Conservation (phyloP, 768 basidiomycete genomes). For the Boletus rubropictus region DNA sequence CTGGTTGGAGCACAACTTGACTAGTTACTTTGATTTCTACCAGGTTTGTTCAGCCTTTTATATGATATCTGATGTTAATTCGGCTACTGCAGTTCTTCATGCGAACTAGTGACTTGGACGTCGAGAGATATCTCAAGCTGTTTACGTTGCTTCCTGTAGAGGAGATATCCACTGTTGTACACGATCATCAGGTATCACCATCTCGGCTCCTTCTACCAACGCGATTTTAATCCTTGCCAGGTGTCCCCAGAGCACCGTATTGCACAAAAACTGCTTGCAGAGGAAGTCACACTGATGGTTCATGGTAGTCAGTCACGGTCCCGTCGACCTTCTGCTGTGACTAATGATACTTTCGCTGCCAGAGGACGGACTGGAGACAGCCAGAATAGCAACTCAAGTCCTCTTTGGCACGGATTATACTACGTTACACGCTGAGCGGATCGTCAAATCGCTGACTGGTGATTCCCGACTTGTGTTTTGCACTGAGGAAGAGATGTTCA, state of each 20-base stretch:
- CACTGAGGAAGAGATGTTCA: constrained; percentile 46
- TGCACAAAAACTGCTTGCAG: constrained; percentile 49
- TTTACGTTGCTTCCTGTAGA: constrained; percentile 70
- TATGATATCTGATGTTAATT: background rate
- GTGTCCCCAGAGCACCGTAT: constrained; percentile 34
- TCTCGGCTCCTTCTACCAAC: background rate
- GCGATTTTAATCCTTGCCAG: constrained; percentile 11
- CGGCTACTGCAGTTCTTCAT: constrained; percentile 71
- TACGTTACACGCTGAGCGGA: constrained; percentile 48
- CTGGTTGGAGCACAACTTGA: constrained; percentile 76
- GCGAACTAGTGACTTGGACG: constrained; percentile 72
- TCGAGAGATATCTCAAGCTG: constrained; percentile 70
- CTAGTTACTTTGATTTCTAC: constrained; percentile 90
- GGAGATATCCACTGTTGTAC: constrained; percentile 52
- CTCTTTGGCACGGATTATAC: constrained; percentile 37
- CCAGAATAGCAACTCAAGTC: constrained; percentile 40
- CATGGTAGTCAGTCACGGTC: constrained; percentile 43
- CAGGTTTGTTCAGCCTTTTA: constrained; percentile 49
- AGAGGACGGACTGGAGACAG: constrained; percentile 39
- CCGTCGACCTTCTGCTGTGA: background rate
- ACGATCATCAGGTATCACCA: constrained; percentile 48
- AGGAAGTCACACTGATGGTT: constrained; percentile 55
- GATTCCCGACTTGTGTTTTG: constrained; percentile 62
- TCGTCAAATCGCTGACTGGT: constrained; percentile 54
- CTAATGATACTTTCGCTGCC: constrained; percentile 3